Evolutionary conservation across 31 red algal genomes (phyloP), one percentile per base, ranked within the genome.

Genomic region (Odonthalia washingtoniensis): DNA sequence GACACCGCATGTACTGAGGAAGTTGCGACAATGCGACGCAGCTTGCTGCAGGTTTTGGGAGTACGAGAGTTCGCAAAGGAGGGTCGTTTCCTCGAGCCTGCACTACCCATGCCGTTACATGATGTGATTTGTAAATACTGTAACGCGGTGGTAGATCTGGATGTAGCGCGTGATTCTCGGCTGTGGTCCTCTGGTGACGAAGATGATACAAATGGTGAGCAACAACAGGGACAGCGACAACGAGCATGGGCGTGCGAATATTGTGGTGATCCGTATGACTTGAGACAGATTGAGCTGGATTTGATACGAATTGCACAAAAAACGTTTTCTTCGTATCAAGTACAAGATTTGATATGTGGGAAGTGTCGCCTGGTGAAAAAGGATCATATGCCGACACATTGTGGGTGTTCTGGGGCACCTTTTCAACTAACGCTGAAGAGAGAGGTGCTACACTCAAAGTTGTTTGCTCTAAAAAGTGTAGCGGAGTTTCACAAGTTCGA

Each of bases 61-160:
- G 95, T 94, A 24, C 87, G 91, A 17, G 95, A 97, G 65, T 97
- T 97, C 70, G 90, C 89, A 38, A 83, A 87, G 65, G 91, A 90
- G 45, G 77, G 89, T 14, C 81, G 88, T 46, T 97, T 93, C 78
- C 46, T 85, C 0, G 78, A 91, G 42, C 95, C 95, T 3, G 87
- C 90, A 1, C 66, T 87, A 14, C 72, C 84, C 31, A 87, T 91
- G 26, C 87, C 77, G 40, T 75, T 97, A 33, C 85, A 83, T 24
- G 90, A 97, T 67, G 95, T 97, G 42, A 92, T 93, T 26, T 97
- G 95, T 43, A 82, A 83, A 12, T 93, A 93, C 75, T 97, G 95
- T 65, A 92, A 92, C 43, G 83, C 87, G 33, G 95, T 97, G 39
- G 95, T 92, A 30, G 91, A 97, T 69, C 49, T 97, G 36, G 95